Base-by-base conservation (phyloP, 768 basidiomycete genomes). In the Trametes cinnabarina region DNA sequence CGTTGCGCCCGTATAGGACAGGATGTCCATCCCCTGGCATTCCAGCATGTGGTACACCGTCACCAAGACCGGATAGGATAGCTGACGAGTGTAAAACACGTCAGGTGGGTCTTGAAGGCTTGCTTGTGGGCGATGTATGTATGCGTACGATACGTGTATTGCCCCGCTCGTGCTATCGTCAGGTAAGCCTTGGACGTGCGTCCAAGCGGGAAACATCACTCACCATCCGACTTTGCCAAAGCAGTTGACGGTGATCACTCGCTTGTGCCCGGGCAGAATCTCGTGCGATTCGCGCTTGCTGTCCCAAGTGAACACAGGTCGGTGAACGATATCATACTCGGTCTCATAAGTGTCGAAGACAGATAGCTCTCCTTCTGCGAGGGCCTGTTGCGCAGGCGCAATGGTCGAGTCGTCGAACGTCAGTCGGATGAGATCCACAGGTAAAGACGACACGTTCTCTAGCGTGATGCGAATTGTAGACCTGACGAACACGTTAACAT, bases 21-120 rank as follows among this genome's bases (percentile, higher is more conserved):
- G 73, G 60, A 97, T 77, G 63, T 92, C 87, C 85, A 98, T 88
- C 37, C 80, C 79, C 61, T 87, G 81, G 65, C 91, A 92, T 70
- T 96, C 92, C 26, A 98, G 83, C 79, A 95, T 95, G 64, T 92
- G 91, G 69, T 98, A 97, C 12, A 98, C 97, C 3, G 95, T 96
- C 57, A 97, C 90, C 66, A 90, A 80, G 61, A 98, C 80, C 4
- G 95, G 94, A 68, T 93, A 93, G 28, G 87, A 83, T 51, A 98
- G 72, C 66, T 92, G 93, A 23, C 97, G 88, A 25, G 92, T 86
- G 68, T 94, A 83, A 71, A 98, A 96, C 40, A 84, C 72, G 47
- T 82, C 77, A 0, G 76, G 66, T 1, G 74, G 69, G 20, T 69
- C 65, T 26, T 70, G 57, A 28, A 65, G 61, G 46, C 59, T 62